Conservation (phyloP, 441 rosid genomes). For the Macaranga tanarius region DNA sequence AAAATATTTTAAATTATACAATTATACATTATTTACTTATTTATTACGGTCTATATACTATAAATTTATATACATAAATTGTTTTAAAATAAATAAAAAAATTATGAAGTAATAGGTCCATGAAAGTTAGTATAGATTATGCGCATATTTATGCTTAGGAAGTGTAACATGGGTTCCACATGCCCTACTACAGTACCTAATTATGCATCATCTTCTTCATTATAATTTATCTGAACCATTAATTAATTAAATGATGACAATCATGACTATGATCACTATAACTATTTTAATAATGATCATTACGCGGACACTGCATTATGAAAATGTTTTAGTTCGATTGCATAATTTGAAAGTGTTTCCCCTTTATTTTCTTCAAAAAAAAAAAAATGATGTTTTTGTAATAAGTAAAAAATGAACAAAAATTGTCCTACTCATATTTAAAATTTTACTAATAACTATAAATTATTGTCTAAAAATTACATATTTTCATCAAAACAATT, state of each 20-base stretch:
- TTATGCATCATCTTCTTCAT: conserved; percentile 12
- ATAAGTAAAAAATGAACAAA: no score
- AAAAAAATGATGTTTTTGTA: no score
- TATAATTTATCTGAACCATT: conserved; percentile 14
- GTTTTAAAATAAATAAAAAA: no score
- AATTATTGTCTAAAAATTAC: no score
- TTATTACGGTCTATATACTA: no score
- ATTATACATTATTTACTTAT: no score
- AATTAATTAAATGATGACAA: conserved; percentile 17
- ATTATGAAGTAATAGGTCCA: conserved; percentile 13
- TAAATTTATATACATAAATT: no score
- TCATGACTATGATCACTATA: conserved; percentile 10
- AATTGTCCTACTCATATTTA: no score
- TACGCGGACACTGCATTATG: neutral
- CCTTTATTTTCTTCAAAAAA: neutral
- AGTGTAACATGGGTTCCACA: conserved; percentile 22
- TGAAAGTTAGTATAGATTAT: neutral
- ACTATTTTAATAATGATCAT: conserved; percentile 15
- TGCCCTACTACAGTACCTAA: conserved; percentile 18
- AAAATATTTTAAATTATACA: no score
- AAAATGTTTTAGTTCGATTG: neutral
- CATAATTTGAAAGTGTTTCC: neutral
- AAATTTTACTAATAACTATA: no score
- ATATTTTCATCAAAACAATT: no score
- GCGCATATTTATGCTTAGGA: no score